Evolutionary conservation across 306 rosid species (phyloP).

Genomic region (Amphicarpaea edgeworthii): DNA sequence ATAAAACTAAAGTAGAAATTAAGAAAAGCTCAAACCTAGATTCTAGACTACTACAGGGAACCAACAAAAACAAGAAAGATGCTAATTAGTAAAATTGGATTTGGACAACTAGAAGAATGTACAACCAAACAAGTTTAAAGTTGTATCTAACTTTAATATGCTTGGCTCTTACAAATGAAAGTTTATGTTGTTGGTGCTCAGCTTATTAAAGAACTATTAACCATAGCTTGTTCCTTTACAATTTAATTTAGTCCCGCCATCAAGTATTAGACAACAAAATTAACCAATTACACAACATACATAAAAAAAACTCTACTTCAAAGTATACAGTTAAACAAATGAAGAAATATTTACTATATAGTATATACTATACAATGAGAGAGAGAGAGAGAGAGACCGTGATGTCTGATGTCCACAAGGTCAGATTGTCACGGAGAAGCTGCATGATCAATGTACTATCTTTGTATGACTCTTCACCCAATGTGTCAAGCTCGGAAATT

Average conservation of each 20-base stretch:
- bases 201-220: not conserved
- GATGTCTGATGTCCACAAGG: conserved; percentile 96
- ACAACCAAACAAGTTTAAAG: conserved; percentile 23
- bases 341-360: not conserved
- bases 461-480: conserved; percentile 97
- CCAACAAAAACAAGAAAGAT: not conserved
- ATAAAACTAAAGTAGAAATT: not conserved
- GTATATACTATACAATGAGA: not conserved
- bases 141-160: not conserved
- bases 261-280: not conserved
- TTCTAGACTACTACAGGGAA: not conserved
- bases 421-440: conserved; percentile 94
- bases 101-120: not conserved
- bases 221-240: conserved; percentile 7
- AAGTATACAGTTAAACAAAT: not conserved
- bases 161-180: not conserved
- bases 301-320: not conserved
- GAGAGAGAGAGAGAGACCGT: conserved; percentile 59
- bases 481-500: conserved; percentile 87
- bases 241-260: conserved; percentile 3
- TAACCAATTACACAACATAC: not conserved
- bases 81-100: not conserved
- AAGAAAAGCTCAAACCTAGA: conserved; percentile 1
- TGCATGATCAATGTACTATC: conserved; percentile 98
- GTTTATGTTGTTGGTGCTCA: not conserved